Base-by-base conservation (phyloP, 2,329 filamentous ascomycete species). In the Cercospora sesami region DNA sequence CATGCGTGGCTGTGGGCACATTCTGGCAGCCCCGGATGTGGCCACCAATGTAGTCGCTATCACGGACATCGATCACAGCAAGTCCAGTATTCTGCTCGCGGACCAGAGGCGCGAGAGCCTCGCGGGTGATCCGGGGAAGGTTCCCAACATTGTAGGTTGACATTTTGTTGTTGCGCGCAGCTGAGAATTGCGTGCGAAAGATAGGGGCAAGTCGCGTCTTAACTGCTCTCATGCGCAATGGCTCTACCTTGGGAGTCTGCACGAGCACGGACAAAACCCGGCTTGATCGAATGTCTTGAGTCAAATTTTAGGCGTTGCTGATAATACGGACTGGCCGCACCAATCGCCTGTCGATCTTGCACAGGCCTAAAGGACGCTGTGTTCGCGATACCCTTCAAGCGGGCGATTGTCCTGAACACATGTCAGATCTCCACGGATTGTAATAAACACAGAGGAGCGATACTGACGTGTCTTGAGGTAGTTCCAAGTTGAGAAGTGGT, bases 1-100 rank as follows among this genome's bases (percentile, higher is more conserved):
- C 92, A 60, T 98, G 86, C 18, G 88, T 87, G 57, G 81, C 81
- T 61, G 87, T 91, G 0, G 95, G 93, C 12, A 92, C 85, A 84
- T 97, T 92, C 62, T 86, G 87, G 36, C 90, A 91, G 68, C 88
- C 87, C 68, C 85, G 85, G 80, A 98, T 97, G 81, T 97, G 94
- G 33, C 94, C 94, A 73, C 94, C 94, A 59, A 97, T 86, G 80
- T 95, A 89, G 80, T 98, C 94, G 72, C 89, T 89, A 79, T 97
- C 95, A 67, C 95, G 89, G 7, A 98, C 95, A 79, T 98, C 95
- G 67, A 98, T 86, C 42, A 98, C 84, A 9, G 92, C 92, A 66
- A 93, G 85, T 39, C 33, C 67, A 67, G 77, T 45, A 65, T 73
- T 61, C 64, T 73, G 74, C 21, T 65, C 61, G 68, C 65, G 74